A percentile compares a stretch with the other conserved stretches of the same genome.
phyloP scores from a whole-genome alignment of 306 rosid species.

The Pyrus bretschneideri region DNA sequence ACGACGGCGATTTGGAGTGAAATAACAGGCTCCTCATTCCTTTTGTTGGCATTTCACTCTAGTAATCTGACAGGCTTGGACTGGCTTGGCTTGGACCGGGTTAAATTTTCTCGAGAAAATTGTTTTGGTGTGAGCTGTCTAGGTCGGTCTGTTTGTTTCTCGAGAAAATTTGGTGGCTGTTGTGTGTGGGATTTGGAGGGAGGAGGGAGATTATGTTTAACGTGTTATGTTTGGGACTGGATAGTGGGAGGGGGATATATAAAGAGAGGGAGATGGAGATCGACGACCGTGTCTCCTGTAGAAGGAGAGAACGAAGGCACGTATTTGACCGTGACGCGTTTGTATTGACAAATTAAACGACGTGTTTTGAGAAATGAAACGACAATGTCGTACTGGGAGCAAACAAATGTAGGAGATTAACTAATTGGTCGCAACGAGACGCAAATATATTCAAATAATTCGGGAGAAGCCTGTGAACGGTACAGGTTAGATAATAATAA shows the following conservation, averaged over 20 bases:
- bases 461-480: background rate
- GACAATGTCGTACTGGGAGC: background rate
- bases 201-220: background rate
- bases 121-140: background rate
- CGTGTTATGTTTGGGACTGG: background rate
- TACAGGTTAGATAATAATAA: background rate
- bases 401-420: background rate
- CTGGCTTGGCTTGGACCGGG: background rate
- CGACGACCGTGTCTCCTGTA: background rate
- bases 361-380: background rate
- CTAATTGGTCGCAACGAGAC: background rate
- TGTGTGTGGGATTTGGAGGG: background rate
- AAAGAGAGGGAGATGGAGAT: background rate
- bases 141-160: background rate
- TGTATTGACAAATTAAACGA: background rate
- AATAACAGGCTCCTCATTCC: constrained; percentile 51
- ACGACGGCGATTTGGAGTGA: constrained; percentile 33
- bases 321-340: background rate
- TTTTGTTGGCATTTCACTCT: constrained; percentile 33
- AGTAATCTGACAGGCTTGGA: background rate
- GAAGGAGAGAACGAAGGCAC: background rate
- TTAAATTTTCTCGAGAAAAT: background rate
- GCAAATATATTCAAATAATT: background rate
- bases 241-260: background rate
- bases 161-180: background rate